Evolutionary conservation across 306 rosid species (phyloP).

Genomic region (Cyamopsis tetragonoloba): DNA sequence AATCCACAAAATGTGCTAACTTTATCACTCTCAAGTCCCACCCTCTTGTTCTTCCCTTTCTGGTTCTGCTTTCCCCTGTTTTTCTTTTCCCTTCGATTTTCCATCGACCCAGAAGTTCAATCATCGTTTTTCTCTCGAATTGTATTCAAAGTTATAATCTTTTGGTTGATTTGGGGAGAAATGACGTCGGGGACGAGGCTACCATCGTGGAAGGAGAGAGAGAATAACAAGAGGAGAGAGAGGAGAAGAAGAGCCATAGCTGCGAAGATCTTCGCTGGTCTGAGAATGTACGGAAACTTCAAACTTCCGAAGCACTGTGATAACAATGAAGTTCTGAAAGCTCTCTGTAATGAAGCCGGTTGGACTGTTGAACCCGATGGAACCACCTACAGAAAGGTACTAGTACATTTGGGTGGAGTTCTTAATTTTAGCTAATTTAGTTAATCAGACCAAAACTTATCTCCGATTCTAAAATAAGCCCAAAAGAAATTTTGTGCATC

Average conservation of each 20-base stretch:
- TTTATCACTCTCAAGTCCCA: not conserved
- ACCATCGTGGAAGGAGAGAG: constrained; percentile 97
- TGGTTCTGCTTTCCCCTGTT: not conserved
- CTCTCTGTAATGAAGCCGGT: constrained; percentile 89
- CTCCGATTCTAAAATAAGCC: too few relatives aligned
- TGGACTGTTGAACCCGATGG: constrained; percentile 95
- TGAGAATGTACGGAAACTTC: constrained; percentile 85
- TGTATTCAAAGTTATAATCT: constrained; percentile 12
- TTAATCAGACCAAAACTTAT: too few relatives aligned
- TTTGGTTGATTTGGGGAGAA: not conserved
- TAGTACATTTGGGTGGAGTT: not conserved
- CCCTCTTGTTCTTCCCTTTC: not conserved
- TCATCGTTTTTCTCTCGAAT: not conserved
- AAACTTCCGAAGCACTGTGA: constrained; percentile 96
- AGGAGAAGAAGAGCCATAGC: constrained; percentile 89
- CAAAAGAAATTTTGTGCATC: too few relatives aligned
- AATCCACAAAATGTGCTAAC: not conserved
- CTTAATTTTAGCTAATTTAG: not conserved
- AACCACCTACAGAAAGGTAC: constrained; percentile 92
- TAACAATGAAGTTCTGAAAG: constrained; percentile 93
- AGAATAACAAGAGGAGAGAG: constrained; percentile 94
- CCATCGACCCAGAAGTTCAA: not conserved
- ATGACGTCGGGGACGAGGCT: constrained; percentile 84
- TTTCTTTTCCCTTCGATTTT: not conserved
- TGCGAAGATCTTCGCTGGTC: constrained; percentile 86